Conservation (phyloP, 805 yeast species). For the Candida palmyrensis region DNA sequence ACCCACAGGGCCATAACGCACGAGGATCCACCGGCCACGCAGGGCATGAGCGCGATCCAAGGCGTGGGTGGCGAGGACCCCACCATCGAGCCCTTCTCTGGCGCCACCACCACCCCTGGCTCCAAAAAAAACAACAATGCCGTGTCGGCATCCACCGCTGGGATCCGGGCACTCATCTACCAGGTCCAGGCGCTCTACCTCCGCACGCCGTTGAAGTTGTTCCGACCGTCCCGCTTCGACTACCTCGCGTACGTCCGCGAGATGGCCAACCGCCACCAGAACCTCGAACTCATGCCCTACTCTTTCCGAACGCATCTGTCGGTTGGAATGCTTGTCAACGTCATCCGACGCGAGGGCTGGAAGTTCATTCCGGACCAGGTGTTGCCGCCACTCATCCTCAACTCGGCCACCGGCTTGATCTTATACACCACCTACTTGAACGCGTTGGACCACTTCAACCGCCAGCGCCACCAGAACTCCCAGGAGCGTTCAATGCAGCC, state of each 20-base stretch:
- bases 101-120: slow-evolving; percentile 1
- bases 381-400: slow-evolving; percentile 83
- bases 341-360: slow-evolving; percentile 80
- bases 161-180: slow-evolving; percentile 75
- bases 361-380: slow-evolving; percentile 77
- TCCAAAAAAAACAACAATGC: slow-evolving; percentile 33
- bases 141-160: slow-evolving; percentile 80
- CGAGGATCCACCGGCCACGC: too few species aligned
- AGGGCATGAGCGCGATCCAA: too few species aligned
- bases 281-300: slow-evolving; percentile 44
- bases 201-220: slow-evolving; percentile 78
- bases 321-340: slow-evolving; percentile 65
- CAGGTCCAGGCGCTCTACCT: slow-evolving; percentile 75
- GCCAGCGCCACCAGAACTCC: slow-evolving; percentile 6
- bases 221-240: slow-evolving; percentile 88
- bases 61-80: background rate
- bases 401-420: slow-evolving; percentile 83
- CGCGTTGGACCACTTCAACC: slow-evolving; percentile 32
- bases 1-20: too few species aligned
- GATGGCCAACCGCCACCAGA: slow-evolving; percentile 40
- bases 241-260: slow-evolving; percentile 67
- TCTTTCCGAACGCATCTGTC: slow-evolving; percentile 68
- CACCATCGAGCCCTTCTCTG: background rate
- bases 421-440: slow-evolving; percentile 78
- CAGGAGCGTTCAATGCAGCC: slow-evolving; percentile 7